Conservation (phyloP, 2,329 filamentous ascomycete species). For the Diaporthe caulivora region DNA sequence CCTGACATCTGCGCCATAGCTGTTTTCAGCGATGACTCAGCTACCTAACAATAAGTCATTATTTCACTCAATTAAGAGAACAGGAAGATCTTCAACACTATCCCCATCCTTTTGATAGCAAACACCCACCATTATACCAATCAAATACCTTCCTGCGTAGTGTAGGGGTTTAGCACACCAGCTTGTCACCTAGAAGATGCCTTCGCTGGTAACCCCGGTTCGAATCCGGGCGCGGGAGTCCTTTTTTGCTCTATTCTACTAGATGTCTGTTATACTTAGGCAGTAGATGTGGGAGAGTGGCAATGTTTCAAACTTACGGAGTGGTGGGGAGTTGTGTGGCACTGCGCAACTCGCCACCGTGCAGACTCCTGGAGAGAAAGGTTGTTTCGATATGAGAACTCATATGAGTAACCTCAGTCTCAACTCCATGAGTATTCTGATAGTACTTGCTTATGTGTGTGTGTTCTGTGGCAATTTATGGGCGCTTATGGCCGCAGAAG, state of each 20-base stretch:
- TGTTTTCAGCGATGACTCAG: background rate
- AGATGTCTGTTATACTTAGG: background rate
- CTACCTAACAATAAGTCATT: background rate
- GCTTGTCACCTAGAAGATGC: slow-evolving; percentile 18
- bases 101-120: background rate
- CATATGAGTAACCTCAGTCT: too few relatives aligned
- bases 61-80: background rate
- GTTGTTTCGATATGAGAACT: too few relatives aligned
- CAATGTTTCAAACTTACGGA: too few relatives aligned
- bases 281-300: too few relatives aligned
- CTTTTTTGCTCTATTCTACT: background rate
- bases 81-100: background rate
- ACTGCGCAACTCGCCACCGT: too few relatives aligned
- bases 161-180: slow-evolving; percentile 21
- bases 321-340: too few relatives aligned
- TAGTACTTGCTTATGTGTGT: too few relatives aligned
- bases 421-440: too few relatives aligned
- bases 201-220: slow-evolving; percentile 20
- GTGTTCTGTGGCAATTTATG: too few relatives aligned
- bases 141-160: slow-evolving; percentile 7
- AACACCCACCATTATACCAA: background rate
- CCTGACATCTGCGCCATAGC: background rate
- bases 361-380: too few relatives aligned
- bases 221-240: slow-evolving; percentile 24
- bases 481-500: too few relatives aligned